These are phyloP conservation scores for Nicotiana otophora DNA, from an alignment of 257 asterid species.

Conservation along the genomic window DNA sequence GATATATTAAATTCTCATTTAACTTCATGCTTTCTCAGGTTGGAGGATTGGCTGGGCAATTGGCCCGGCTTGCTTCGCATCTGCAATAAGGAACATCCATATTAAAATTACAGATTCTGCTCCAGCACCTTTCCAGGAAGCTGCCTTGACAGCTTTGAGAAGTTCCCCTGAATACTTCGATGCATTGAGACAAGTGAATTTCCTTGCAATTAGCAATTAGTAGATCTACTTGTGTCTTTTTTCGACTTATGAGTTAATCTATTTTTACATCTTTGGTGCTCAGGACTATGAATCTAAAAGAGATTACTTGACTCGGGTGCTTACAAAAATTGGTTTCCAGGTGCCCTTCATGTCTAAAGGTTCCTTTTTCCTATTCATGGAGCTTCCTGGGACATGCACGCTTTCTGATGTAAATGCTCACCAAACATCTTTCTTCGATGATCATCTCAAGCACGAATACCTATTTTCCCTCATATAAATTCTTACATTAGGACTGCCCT, in stretches of 20 bases:
- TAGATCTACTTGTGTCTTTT: not conserved
- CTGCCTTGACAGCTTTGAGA: constrained; percentile 72
- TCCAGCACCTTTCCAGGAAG: constrained; percentile 95
- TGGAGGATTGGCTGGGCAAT: constrained; percentile 98
- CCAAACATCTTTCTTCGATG: not conserved
- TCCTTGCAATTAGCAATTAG: not conserved
- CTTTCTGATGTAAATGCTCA: constrained; percentile 63
- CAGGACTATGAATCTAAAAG: constrained; percentile 78
- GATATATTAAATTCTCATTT: not conserved
- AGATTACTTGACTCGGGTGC: constrained; percentile 52
- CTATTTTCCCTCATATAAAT: not conserved
- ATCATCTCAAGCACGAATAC: not conserved
- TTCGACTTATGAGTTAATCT: not conserved
- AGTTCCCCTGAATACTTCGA: constrained; percentile 55
- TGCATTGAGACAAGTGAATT: constrained; percentile 46
- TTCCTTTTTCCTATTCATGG: constrained; percentile 63
- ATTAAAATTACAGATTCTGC: constrained; percentile 67
- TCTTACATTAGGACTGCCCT: not conserved
- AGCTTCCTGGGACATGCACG: constrained; percentile 66
- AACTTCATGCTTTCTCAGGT: constrained; percentile 35
- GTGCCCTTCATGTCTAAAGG: constrained; percentile 61
- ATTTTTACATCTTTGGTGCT: not conserved
- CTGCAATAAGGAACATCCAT: constrained; percentile 78
- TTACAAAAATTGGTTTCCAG: constrained; percentile 59
- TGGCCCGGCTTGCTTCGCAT: constrained; percentile 66